Base-by-base conservation (phyloP, 495 filamentous ascomycete genomes). In the Entonaema liquescens region DNA sequence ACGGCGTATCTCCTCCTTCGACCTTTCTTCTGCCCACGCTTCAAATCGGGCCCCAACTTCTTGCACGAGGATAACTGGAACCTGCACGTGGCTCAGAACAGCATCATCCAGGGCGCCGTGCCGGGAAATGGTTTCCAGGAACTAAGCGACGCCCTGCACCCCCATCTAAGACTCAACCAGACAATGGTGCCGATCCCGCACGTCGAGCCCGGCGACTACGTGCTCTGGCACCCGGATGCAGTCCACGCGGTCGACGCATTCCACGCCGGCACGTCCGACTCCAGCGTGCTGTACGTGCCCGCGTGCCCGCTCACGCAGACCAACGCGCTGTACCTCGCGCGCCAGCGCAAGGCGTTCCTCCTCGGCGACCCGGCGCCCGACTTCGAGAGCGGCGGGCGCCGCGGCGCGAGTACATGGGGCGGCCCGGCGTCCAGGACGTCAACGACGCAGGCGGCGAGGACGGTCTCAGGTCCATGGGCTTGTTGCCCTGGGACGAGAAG, bases 1-100 rank as follows among this genome's bases (percentile, higher is more conserved):
- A 97, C 93, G 0, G 91, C 92, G 0, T 97, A 97, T 78, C 90
- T 90, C 59, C 86, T 97, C 35, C 86, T 97, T 6, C 88, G 93
- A 3, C 94, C 94, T 0, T 95, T 97, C 82, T 96, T 97, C 78
- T 79, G 80, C n/a, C 87, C 80, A 72, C 58, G 80, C 73, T 29
- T 70, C 71, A 59, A 59, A 49, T 58, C 72, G 28, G 68, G 71
- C 1, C 31, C 62, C 19, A 60, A 72, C 33, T 74, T 75, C 67
- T 62, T 78, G 7, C 65, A 73, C 23, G 68, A 71, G 1, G 65
- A 36, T 9, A 77, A 77, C 53, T 82, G 80, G 80, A 63, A 67
- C 40, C 70, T 83, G 31, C 64, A 73, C 67, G 73, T 73, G 9
- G 73, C 82, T 17, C 81, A 80, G 56, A 85, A 83, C 17, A 82